These are phyloP conservation scores for Tritrichomonas musculus DNA, from an alignment of 208 protist species.

Conservation along the genomic window DNA sequence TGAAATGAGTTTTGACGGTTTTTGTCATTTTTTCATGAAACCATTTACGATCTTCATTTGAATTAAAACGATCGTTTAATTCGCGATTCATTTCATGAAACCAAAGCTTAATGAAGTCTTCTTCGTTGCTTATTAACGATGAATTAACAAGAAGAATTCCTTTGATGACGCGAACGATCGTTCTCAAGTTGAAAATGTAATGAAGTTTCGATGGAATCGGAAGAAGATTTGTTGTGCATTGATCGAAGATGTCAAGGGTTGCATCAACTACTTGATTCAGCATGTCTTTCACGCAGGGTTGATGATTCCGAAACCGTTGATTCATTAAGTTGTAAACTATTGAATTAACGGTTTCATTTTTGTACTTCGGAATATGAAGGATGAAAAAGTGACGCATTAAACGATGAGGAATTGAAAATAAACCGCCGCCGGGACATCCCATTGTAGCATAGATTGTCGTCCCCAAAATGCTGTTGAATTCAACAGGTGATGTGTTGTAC, in stretches of 20 bases:
- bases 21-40: conserved; percentile 55
- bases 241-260: conserved; percentile 52
- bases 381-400: conserved; percentile 94
- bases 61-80: conserved; percentile 88
- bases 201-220: conserved; percentile 87
- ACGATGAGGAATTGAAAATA: conserved; percentile 81
- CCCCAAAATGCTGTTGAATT: conserved; percentile 79
- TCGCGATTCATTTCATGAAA: conserved; percentile 82
- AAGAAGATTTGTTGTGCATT: conserved; percentile 59
- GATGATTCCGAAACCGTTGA: conserved; percentile 46
- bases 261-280: neutral
- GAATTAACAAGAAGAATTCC: conserved; percentile 37
- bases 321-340: conserved; percentile 58
- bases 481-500: conserved; percentile 82
- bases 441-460: conserved; percentile 86
- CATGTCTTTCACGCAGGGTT: conserved; percentile 58
- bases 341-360: conserved; percentile 36
- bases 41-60: conserved; percentile 69
- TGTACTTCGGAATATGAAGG: neutral
- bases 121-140: conserved; percentile 40
- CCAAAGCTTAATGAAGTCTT: conserved; percentile 67
- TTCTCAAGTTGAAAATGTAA: conserved; percentile 95
- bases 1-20: neutral
- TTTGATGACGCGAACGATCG: conserved; percentile 75
- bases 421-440: conserved; percentile 78